Evolutionary conservation across 768 basidiomycete genomes (phyloP).

Genomic region (Exsudoporus frostii): DNA sequence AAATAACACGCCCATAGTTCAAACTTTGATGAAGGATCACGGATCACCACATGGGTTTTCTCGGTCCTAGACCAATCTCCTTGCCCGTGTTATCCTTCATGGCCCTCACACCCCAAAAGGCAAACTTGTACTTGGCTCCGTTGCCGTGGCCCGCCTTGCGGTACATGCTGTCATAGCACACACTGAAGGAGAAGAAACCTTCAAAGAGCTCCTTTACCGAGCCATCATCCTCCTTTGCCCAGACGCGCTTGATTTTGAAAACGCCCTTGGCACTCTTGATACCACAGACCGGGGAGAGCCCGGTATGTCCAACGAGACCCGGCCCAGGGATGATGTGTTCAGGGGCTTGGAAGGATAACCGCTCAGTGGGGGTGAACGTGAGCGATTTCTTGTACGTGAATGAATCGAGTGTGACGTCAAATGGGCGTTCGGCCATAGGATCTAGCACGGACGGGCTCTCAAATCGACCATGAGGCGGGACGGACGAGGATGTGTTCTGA

Average conservation of each 20-base stretch:
- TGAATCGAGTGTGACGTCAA: constrained; percentile 27
- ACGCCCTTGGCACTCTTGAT: constrained; percentile 33
- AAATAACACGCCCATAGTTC: neutral
- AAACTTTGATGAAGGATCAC: neutral
- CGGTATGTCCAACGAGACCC: constrained; percentile 28
- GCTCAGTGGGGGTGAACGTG: constrained; percentile 28
- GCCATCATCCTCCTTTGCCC: constrained; percentile 25
- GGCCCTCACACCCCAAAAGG: constrained; percentile 40
- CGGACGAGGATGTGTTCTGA: neutral
- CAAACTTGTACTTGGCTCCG: constrained; percentile 27
- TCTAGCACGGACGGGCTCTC: constrained; percentile 26
- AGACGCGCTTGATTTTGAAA: constrained; percentile 36
- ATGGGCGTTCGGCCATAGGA: constrained; percentile 36
- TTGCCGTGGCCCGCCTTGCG: constrained; percentile 35
- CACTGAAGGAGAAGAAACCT: constrained; percentile 36
- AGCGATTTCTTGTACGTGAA: constrained; percentile 27
- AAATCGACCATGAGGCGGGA: constrained; percentile 25
- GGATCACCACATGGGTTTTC: constrained; percentile 12
- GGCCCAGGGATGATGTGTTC: constrained; percentile 20
- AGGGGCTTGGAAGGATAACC: constrained; percentile 23
- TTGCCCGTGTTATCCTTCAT: constrained; percentile 31
- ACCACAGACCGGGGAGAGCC: constrained; percentile 29
- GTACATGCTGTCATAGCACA: constrained; percentile 34
- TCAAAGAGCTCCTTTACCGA: constrained; percentile 37
- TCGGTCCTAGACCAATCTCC: constrained; percentile 34